Percentiles rank a stretch among this genome's conserved stretches.
These are phyloP conservation scores for Leucoagaricus sp. DNA, from an alignment of 1,284 basidiomycete species.

Conservation along the genomic window DNA sequence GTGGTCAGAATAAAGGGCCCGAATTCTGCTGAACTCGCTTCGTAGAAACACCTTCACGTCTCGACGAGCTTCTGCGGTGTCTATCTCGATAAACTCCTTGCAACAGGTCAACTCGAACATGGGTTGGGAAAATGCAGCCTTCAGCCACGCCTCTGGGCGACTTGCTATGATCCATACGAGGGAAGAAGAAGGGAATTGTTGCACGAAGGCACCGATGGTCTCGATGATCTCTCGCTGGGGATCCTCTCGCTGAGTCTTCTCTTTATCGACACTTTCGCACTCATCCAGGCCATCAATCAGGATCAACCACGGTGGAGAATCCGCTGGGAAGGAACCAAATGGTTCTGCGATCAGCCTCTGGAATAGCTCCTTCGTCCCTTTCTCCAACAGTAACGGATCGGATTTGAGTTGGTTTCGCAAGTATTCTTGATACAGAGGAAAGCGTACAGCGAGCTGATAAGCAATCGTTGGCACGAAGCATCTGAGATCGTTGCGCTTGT, in stretches of 20 bases:
- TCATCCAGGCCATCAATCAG: constrained; percentile 14
- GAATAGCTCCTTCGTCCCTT: not conserved
- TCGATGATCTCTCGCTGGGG: constrained; percentile 1
- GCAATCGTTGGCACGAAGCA: constrained; percentile 1
- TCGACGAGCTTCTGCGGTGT: not conserved
- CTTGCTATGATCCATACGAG: constrained; percentile 13
- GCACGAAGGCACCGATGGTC: constrained; percentile 4
- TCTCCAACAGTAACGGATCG: not conserved
- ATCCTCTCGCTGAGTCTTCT: too few species aligned
- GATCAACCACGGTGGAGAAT: not conserved
- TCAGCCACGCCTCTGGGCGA: constrained; percentile 1
- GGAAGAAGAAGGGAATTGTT: not conserved
- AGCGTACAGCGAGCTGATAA: not conserved
- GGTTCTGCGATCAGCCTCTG: constrained; percentile 2
- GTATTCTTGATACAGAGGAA: not conserved
- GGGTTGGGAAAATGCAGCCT: not conserved
- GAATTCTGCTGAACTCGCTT: constrained; percentile 6
- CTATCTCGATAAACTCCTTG: constrained; percentile 1
- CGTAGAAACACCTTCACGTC: constrained; percentile 9
- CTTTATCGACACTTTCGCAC: too few species aligned
- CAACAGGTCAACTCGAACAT: not conserved
- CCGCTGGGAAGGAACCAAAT: not conserved
- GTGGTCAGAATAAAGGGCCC: not conserved
- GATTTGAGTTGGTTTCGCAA: not conserved
- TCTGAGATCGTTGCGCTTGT: not conserved